These are phyloP conservation scores for Heracleum sosnowskyi DNA, from an alignment of 129 eudicot species.

Conservation along the genomic window DNA sequence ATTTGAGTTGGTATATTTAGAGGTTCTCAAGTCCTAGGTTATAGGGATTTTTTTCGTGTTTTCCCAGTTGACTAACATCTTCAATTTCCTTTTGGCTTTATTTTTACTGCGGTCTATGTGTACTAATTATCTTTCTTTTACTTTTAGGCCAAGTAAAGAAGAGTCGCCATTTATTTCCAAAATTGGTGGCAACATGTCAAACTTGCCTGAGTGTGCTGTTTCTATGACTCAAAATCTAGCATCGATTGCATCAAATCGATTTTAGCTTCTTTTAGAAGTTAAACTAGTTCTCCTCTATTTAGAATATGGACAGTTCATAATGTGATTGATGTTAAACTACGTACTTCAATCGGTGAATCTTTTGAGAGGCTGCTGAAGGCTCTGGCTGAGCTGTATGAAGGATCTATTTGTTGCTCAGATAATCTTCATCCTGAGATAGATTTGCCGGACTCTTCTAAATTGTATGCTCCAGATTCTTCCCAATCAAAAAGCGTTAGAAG, in stretches of 20 bases:
- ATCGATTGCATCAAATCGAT: conserved; percentile 40
- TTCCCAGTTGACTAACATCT: neutral
- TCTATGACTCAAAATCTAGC: conserved; percentile 38
- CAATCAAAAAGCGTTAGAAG: conserved; percentile 28
- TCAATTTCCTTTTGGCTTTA: neutral
- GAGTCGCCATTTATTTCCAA: conserved; percentile 42
- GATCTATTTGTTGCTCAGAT: conserved; percentile 31
- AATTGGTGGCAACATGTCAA: conserved; percentile 40
- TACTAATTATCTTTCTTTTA: conserved; percentile 6
- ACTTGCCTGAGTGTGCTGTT: conserved; percentile 51
- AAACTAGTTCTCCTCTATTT: conserved; percentile 51
- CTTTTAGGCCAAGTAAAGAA: conserved; percentile 51
- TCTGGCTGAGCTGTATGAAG: conserved; percentile 53
- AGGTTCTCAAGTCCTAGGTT: neutral
- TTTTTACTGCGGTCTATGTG: conserved; percentile 7
- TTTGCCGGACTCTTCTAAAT: conserved; percentile 23
- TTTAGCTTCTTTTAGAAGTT: conserved; percentile 46
- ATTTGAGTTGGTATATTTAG: neutral
- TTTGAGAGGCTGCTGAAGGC: conserved; percentile 52
- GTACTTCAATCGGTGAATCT: conserved; percentile 34
- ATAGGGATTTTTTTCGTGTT: neutral
- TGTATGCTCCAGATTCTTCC: conserved; percentile 28
- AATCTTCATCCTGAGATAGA: conserved; percentile 27
- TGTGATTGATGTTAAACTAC: conserved; percentile 16
- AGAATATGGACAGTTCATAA: conserved; percentile 24